Conservation (phyloP, 352 stramenopile species). For the Blastocystis sp. region DNA sequence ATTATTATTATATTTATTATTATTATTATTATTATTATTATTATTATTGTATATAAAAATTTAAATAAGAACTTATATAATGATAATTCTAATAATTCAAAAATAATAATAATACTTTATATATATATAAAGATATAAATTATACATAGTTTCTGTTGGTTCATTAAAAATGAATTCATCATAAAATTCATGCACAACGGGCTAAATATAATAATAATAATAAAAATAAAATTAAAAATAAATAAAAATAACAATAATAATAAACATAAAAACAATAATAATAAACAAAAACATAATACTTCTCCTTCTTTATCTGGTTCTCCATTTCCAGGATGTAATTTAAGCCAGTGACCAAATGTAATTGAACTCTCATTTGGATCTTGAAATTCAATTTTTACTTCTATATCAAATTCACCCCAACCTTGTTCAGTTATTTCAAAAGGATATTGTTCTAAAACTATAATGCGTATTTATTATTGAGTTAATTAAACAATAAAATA, state of each 20-base stretch:
- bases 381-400: slow-evolving; percentile 29
- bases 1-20: too few species aligned
- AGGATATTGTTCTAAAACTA: slow-evolving; percentile 24
- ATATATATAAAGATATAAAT: slow-evolving; percentile 35
- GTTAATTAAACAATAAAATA: background rate
- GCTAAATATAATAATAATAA: background rate
- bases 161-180: slow-evolving; percentile 32
- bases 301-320: slow-evolving; percentile 14
- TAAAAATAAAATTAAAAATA: background rate
- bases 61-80: too few species aligned
- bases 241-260: background rate
- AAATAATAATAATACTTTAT: too few species aligned
- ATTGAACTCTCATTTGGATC: slow-evolving; percentile 4
- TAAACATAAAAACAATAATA: background rate
- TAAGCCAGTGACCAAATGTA: slow-evolving; percentile 14
- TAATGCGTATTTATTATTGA: too few species aligned
- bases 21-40: too few species aligned
- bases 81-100: too few species aligned
- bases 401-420: slow-evolving; percentile 27
- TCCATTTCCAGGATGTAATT: slow-evolving; percentile 19
- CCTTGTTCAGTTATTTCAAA: slow-evolving; percentile 26
- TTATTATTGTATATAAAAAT: too few species aligned
- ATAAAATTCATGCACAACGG: slow-evolving; percentile 22
- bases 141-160: slow-evolving; percentile 21
- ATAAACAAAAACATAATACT: background rate